Evolutionary conservation across 495 filamentous ascomycete genomes (phyloP), one percentile per base, ranked within the genome.

Genomic region (Aspergillus sclerotioniger): DNA sequence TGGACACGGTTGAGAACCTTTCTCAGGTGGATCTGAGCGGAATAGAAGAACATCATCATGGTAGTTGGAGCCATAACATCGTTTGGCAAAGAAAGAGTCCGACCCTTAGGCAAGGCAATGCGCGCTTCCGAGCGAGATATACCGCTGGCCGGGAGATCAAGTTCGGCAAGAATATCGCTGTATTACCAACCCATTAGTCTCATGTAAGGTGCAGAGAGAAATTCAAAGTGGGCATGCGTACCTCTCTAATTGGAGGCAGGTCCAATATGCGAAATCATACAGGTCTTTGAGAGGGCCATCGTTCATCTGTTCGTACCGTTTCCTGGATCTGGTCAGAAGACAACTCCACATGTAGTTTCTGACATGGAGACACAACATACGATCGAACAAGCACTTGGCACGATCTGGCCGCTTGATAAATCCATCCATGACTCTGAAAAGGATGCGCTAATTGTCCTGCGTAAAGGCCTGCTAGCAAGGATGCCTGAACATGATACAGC

Each of bases 221-320:
- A n/a, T 2, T 8, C 6, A 6, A 44, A 3, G 13, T 50, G 21
- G 10, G n/a, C 16, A 3, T 19, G 47, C 72, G 57, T 71, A 92
- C 90, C 89, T 96, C 74, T 98, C 94, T 19, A 98, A 79, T 62
- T 97, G 94, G 62, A 96, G 75, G 67, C 90, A 95, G 8, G 92
- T 94, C 93, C 93, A 98, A 62, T 90, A 96, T 7, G 91, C 90
- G 61, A 94, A 87, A 33, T 87, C 77, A 50, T 89, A 77, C 41
- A 88, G 77, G 61, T 87, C 84, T 46, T 69, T 66, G 0, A 58
- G 25, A 8, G 56, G 54, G 10, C 67, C 66, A 15, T 71, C 67
- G 15, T 51, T 46, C 31, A 70, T 62, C 51, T 62, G 37, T 16
- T 69, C 68, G 61, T 79, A 80, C 0, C 69, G 69, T 57, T 67